Evolutionary conservation across 768 basidiomycete species (phyloP), one percentile per base, ranked within the genome.

Genomic region (Pilatotrama ljubarskyi): DNA sequence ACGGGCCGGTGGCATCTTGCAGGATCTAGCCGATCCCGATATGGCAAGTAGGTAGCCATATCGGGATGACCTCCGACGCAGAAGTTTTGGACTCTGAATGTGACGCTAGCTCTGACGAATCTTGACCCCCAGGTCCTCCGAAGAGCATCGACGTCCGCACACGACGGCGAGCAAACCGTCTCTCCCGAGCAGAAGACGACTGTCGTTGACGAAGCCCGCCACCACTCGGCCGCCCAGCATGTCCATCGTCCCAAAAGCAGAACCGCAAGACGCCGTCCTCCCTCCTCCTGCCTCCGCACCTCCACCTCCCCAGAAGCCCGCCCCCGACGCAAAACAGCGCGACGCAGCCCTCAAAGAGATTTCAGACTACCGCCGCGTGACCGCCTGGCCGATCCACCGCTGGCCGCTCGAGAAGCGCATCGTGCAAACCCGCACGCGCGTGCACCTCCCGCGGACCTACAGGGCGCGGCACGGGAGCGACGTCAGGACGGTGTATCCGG

Each of bases 381-480:
- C 66, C 18, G 77, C 77, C 8, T 79, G 77, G 78, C 67, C 70
- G 48, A 65, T 79, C 10, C 73, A 74, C 48, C 71, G 74, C 46
- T 77, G 76, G 77, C 77, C 79, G 8, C 67, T 73, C 22, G 73
- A 74, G 25, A 76, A 75, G 59, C 64, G 70, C 38, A 40, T 73
- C 18, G 64, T 73, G 18, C 68, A 69, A 20, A 55, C 66, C 43
- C 69, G 70, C 35, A 70, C 72, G 37, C 70, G 70, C 41, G 69
- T 79, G 38, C 74, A 77, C 60, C 72, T 79, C 17, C 78, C 78
- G 1, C 73, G 76, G 35, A 73, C 75, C 10, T 79, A 78, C 63
- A 70, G 74, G 42, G 70, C 72, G 17, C 66, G 65, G 26, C 67
- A 72, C 43, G 78, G 77, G 11, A 69, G 70, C 62, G 76, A 78